A percentile compares a stretch with the other conserved stretches of the same genome.
Evolutionary conservation across 1,284 basidiomycete species (phyloP).

Genomic region (Afroboletus lepidellus): DNA sequence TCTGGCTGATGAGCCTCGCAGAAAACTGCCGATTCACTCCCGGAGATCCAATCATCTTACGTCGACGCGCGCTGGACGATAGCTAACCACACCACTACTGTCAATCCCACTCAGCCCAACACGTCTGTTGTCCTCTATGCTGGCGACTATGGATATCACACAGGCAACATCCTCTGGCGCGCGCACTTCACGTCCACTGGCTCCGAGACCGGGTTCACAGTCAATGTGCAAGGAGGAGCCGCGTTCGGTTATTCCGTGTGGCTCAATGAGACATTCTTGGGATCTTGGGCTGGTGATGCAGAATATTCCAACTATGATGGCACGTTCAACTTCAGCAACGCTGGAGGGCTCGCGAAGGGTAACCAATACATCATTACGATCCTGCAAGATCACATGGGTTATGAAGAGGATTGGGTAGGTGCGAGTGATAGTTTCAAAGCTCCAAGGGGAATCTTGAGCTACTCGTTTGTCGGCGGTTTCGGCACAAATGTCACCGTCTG

Average conservation of each 20-base stretch:
- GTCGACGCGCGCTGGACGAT: constrained; percentile 40
- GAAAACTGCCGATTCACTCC: constrained; percentile 28
- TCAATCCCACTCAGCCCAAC: constrained; percentile 37
- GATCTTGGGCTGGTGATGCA: constrained; percentile 46
- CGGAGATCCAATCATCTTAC: constrained; percentile 29
- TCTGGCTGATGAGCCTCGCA: constrained; percentile 12
- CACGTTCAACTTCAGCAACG: constrained; percentile 28
- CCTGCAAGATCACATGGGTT: constrained; percentile 55
- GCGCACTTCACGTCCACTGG: constrained; percentile 48
- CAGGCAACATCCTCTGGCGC: constrained; percentile 55
- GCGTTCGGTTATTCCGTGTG: constrained; percentile 51
- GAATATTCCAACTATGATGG: constrained; percentile 34
- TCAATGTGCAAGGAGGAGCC: constrained; percentile 44
- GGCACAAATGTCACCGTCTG: constrained; percentile 37
- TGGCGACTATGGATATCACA: constrained; percentile 55
- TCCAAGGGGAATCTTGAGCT: constrained; percentile 45
- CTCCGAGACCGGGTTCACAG: constrained; percentile 39
- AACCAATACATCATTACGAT: constrained; percentile 48
- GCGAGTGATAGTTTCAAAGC: constrained; percentile 44
- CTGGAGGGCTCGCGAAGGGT: constrained; percentile 19
- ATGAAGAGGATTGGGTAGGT: constrained; percentile 43
- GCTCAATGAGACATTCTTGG: constrained; percentile 48
- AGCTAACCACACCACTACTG: constrained; percentile 38
- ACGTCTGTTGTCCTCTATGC: constrained; percentile 47
- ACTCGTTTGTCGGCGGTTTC: constrained; percentile 41